Conservation (phyloP, 345 rosid genomes). For the Mallotus nudiflorus region DNA sequence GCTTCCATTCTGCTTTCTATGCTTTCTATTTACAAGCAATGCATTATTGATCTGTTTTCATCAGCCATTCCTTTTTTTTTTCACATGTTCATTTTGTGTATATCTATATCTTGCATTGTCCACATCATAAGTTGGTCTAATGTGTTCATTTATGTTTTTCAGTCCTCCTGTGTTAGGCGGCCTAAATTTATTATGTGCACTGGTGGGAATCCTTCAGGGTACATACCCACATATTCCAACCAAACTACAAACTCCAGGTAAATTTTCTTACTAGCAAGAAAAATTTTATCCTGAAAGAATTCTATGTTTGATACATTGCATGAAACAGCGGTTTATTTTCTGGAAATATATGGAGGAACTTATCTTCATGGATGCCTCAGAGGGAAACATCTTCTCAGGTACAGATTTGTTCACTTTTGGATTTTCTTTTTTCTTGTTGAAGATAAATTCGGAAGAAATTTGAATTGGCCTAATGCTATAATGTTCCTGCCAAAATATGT, state of each 20-base stretch:
- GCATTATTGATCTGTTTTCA: background rate
- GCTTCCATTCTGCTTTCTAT: background rate
- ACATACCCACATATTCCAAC: conserved; percentile 64
- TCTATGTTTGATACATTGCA: conserved; percentile 22
- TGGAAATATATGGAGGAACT: conserved; percentile 80
- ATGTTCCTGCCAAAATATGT: background rate
- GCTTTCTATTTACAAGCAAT: background rate
- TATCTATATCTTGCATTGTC: background rate
- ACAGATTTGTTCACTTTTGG: conserved; percentile 12
- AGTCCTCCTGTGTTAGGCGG: conserved; percentile 78
- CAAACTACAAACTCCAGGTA: conserved; percentile 70
- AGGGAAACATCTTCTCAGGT: conserved; percentile 72
- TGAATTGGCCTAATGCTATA: background rate
- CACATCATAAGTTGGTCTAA: conserved; percentile 1
- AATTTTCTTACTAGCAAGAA: conserved; percentile 8
- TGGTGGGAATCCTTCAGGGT: conserved; percentile 68
- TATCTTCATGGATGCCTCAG: conserved; percentile 88
- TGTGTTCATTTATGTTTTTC: conserved; percentile 27
- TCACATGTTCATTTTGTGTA: conserved; percentile 2
- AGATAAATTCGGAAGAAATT: background rate
- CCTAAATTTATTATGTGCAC: conserved; percentile 90
- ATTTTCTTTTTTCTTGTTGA: background rate
- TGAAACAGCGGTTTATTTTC: conserved; percentile 65
- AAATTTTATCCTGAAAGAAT: background rate
- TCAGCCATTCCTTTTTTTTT: conserved; percentile 7